Conservation (phyloP, 2,329 filamentous ascomycete species). For the Cytospora mali region DNA sequence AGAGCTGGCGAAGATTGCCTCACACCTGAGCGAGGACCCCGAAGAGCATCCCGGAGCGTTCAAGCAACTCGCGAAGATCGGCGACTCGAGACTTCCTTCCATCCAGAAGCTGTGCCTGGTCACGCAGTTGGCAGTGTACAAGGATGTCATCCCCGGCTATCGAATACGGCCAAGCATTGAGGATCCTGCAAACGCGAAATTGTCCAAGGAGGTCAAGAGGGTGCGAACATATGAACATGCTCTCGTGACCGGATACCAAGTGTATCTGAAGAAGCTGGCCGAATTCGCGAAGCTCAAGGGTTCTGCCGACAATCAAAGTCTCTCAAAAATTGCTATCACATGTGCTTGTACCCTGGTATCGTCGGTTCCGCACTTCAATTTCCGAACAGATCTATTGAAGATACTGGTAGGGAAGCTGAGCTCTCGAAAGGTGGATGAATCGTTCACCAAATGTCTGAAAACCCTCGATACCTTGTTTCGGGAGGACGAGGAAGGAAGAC, state of each 20-base stretch:
- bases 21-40: slow-evolving; percentile 83
- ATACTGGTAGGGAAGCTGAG: slow-evolving; percentile 86
- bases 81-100: slow-evolving; percentile 67
- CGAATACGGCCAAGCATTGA: slow-evolving; percentile 82
- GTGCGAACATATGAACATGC: slow-evolving; percentile 85
- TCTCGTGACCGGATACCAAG: slow-evolving; percentile 81
- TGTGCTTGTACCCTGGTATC: slow-evolving; percentile 82
- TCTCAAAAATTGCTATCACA: slow-evolving; percentile 77
- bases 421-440: slow-evolving; percentile 67
- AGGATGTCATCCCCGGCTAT: slow-evolving; percentile 95
- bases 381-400: slow-evolving; percentile 82
- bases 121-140: slow-evolving; percentile 88
- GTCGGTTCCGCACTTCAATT: slow-evolving; percentile 95
- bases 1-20: slow-evolving; percentile 82
- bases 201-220: slow-evolving; percentile 89
- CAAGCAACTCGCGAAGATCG: slow-evolving; percentile 75
- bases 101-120: slow-evolving; percentile 86
- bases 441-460: slow-evolving; percentile 76
- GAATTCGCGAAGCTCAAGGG: slow-evolving; percentile 62
- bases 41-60: slow-evolving; percentile 85
- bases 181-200: slow-evolving; percentile 72
- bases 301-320: slow-evolving; percentile 45
- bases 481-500: slow-evolving; percentile 86
- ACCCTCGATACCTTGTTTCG: slow-evolving; percentile 81
- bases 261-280: slow-evolving; percentile 76